Conservation (phyloP, 2,329 filamentous ascomycete species). For the Colletotrichum sp. region DNA sequence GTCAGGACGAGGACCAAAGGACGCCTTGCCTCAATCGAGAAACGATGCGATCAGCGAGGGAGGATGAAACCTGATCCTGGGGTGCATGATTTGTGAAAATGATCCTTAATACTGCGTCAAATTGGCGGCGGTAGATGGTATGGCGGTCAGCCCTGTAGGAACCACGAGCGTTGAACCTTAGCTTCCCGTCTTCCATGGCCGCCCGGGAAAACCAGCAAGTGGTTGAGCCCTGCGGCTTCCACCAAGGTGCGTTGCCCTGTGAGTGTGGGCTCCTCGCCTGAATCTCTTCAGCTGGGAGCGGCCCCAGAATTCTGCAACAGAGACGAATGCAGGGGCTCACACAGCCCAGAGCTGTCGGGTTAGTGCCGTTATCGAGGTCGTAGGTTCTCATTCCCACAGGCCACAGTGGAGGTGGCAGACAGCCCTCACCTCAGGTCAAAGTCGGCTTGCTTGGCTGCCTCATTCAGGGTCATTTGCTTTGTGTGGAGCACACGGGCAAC, state of each 20-base stretch:
- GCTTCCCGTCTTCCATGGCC: background rate
- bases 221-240: background rate
- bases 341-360: background rate
- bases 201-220: background rate
- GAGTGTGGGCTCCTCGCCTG: background rate
- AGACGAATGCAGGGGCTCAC: slow-evolving; percentile 21
- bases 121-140: slow-evolving; percentile 1
- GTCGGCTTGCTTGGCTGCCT: slow-evolving; percentile 14
- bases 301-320: slow-evolving; percentile 20
- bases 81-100: slow-evolving; percentile 5
- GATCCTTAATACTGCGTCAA: slow-evolving; percentile 15
- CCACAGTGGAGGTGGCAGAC: background rate
- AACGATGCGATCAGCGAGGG: background rate
- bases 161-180: background rate
- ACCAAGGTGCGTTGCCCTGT: background rate
- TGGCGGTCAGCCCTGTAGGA: slow-evolving; percentile 15
- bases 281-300: background rate
- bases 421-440: background rate
- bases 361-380: background rate
- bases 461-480: slow-evolving; percentile 18
- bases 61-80: background rate
- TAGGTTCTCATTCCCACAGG: background rate
- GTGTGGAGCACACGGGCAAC: slow-evolving; percentile 4
- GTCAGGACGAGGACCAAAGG: background rate
- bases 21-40: background rate